Conservation (phyloP, 306 rosid species). For the Prosopis cineraria region DNA sequence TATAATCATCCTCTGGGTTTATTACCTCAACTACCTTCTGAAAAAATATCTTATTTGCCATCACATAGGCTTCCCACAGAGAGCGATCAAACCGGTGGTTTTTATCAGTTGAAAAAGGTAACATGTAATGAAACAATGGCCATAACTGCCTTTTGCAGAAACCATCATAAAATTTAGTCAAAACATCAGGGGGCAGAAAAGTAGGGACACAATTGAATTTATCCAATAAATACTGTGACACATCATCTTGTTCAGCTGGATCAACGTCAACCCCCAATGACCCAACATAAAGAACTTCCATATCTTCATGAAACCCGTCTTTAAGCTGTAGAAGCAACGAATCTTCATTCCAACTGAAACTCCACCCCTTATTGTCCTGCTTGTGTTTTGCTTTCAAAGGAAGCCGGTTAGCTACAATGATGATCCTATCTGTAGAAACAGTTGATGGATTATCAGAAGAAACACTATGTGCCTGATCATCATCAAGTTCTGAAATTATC, state of each 20-base stretch:
- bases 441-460: conserved; percentile 71
- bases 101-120: conserved; percentile 73
- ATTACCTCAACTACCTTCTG: conserved; percentile 75
- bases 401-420: conserved; percentile 83
- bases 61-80: conserved; percentile 80
- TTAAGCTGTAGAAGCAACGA: conserved; percentile 76
- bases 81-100: conserved; percentile 67
- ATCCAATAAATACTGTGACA: conserved; percentile 64
- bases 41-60: conserved; percentile 71
- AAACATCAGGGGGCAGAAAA: conserved; percentile 62
- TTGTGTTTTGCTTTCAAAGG: conserved; percentile 69
- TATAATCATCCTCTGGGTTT: conserved; percentile 79
- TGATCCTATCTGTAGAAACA: conserved; percentile 58
- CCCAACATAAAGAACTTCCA: conserved; percentile 77
- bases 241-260: conserved; percentile 68
- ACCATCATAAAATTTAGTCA: conserved; percentile 72
- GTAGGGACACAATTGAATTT: conserved; percentile 75
- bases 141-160: conserved; percentile 81
- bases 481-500: conserved; percentile 62
- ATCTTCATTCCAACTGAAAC: conserved; percentile 82
- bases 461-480: conserved; percentile 65
- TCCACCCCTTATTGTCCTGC: conserved; percentile 71
- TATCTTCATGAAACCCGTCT: conserved; percentile 75
- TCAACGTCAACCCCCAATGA: conserved; percentile 64
- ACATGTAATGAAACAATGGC: conserved; percentile 84